Evolutionary conservation across 192 early-diverging fungal genomes (phyloP), one percentile per base, ranked within the genome.

Genomic region (Coemansia sp.): DNA sequence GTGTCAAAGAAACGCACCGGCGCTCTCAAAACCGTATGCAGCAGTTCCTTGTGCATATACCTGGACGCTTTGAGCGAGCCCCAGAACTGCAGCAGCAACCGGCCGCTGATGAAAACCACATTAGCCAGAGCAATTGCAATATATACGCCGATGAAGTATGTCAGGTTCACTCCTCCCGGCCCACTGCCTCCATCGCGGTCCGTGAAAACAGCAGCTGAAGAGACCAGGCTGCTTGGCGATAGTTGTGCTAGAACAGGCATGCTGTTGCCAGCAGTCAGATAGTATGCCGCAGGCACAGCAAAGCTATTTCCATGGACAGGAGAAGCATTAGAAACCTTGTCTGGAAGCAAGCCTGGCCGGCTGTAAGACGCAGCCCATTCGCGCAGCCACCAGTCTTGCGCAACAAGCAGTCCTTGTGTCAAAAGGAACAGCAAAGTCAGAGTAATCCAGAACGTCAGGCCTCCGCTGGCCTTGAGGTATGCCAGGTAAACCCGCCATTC

Each of bases 1-100:
- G 89, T 89, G 68, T 96, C 94, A 80, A 93, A 98, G 85, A 96
- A 97, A 28, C 90, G 88, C 57, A 94, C 82, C 60, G 91, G 91
- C 7, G 93, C 91, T n/a, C 86, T 86, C 11, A 94, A 67, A 17
- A 82, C 61, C 14, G 79, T 74, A 68, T 76, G 79, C 71, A 82
- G 37, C 37, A 82, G 74, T 43, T 36, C 48, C 64, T 82, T 74
- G 39, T 82, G 79, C 60, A 82, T 51, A 35, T 33, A 39, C 39
- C 71, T 70, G 8, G 79, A 81, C 22, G 79, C 79, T 61, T 59
- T 70, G 18, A 81, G 60, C 28, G 79, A 81, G 28, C 71, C 51
- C 79, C 79, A 76, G 65, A 81, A 81, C 65, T 81, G 79, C 55
- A 73, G 33, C 67, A 81, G 61, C 51, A 74, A 81, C 45, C 73